These are phyloP conservation scores for Crithidia expoeki DNA, from an alignment of 208 protist species.

Conservation along the genomic window DNA sequence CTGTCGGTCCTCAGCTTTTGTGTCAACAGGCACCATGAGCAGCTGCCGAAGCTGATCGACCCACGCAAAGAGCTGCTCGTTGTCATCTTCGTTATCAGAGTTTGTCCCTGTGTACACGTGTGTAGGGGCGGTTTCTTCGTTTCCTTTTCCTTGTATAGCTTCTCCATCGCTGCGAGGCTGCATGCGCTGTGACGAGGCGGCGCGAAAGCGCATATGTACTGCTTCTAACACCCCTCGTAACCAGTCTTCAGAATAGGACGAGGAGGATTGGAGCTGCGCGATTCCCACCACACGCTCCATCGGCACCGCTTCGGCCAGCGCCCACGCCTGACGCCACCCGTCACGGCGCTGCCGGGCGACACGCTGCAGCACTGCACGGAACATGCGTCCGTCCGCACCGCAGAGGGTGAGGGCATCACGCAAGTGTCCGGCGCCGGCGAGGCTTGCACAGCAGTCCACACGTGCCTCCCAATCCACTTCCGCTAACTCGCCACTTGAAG, in stretches of 20 bases:
- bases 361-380: constrained; percentile 26
- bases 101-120: too few relatives aligned
- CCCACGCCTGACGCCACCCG: constrained; percentile 40
- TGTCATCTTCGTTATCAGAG: background rate
- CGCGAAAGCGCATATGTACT: constrained; percentile 16
- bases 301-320: constrained; percentile 31
- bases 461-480: constrained; percentile 22
- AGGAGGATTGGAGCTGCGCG: background rate
- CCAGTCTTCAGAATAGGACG: constrained; percentile 20
- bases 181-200: background rate
- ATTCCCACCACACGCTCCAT: constrained; percentile 18
- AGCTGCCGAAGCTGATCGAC: constrained; percentile 24
- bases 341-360: constrained; percentile 25
- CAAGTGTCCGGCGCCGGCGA: constrained; percentile 41
- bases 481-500: too few relatives aligned
- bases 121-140: too few relatives aligned
- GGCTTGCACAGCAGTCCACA: constrained; percentile 44
- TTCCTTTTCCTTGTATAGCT: too few relatives aligned
- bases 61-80: constrained; percentile 22
- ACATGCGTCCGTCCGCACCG: constrained; percentile 25
- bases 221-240: constrained; percentile 35
- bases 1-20: background rate
- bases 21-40: background rate
- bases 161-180: background rate
- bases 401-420: constrained; percentile 40